phyloP scores from a whole-genome alignment of 2,329 filamentous ascomycete genomes.

The Epichloe elymi region DNA sequence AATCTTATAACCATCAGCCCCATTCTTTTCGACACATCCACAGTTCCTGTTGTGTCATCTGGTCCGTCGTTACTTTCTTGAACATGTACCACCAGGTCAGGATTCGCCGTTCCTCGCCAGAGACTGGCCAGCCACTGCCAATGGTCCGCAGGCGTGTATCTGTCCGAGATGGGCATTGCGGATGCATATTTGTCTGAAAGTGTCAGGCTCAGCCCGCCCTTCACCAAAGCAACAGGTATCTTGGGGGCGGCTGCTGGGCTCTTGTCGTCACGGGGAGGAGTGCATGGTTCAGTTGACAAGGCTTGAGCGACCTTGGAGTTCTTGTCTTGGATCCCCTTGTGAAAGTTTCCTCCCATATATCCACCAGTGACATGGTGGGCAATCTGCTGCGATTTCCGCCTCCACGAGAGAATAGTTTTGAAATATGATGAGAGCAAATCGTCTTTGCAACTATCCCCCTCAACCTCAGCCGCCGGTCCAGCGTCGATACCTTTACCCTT shows the following conservation, averaged over 20 bases:
- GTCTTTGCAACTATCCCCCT: slow-evolving; percentile 12
- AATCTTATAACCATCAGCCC: slow-evolving; percentile 43
- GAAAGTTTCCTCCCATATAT: neutral
- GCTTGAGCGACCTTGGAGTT: slow-evolving; percentile 1
- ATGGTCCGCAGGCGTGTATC: slow-evolving; percentile 73
- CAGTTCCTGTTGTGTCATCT: slow-evolving; percentile 28
- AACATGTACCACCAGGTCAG: slow-evolving; percentile 67
- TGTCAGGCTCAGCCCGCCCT: slow-evolving; percentile 67
- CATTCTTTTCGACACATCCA: slow-evolving; percentile 42
- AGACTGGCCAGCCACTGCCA: slow-evolving; percentile 96
- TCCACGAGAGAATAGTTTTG: slow-evolving; percentile 53
- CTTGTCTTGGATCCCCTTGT: slow-evolving; percentile 2
- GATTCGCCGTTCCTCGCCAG: slow-evolving; percentile 74
- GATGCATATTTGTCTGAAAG: slow-evolving; percentile 64
- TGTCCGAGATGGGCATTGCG: slow-evolving; percentile 60
- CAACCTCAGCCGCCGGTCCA: neutral
- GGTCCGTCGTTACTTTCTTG: slow-evolving; percentile 23
- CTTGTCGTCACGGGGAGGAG: slow-evolving; percentile 4
- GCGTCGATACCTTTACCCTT: neutral
- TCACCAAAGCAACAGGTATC: slow-evolving; percentile 61
- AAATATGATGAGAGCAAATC: slow-evolving; percentile 48
- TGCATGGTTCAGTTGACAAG: slow-evolving; percentile 3
- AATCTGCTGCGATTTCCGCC: slow-evolving; percentile 61
- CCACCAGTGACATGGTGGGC: slow-evolving; percentile 31
- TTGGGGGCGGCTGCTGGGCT: slow-evolving; percentile 9